Percentiles rank a stretch among this genome's conserved stretches.
Conservation (phyloP, 2,329 filamentous ascomycete genomes). For the Alternaria alternata region DNA sequence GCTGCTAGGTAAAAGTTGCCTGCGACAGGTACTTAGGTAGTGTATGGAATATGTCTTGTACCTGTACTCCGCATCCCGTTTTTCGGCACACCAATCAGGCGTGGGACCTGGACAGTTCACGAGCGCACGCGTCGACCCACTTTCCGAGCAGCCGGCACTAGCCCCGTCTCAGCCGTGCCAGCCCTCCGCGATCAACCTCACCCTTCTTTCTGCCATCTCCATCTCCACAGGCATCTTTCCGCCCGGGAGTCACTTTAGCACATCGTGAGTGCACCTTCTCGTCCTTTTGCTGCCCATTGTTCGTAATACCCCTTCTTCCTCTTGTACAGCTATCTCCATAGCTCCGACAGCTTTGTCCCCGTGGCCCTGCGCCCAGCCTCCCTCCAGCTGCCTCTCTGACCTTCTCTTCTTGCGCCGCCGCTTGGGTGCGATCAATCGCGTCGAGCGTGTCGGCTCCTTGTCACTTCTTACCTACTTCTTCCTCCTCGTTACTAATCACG, state of each 20-base stretch:
- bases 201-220: constrained; percentile 35
- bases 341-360: constrained; percentile 45
- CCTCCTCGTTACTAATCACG: constrained; percentile 38
- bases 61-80: constrained; percentile 17
- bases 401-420: constrained; percentile 44
- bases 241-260: constrained; percentile 40
- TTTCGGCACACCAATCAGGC: constrained; percentile 27
- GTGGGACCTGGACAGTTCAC: constrained; percentile 16
- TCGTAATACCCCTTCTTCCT: constrained; percentile 31
- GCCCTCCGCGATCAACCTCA: constrained; percentile 31
- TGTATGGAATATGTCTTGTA: neutral
- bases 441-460: constrained; percentile 41
- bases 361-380: constrained; percentile 41
- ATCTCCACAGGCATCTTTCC: constrained; percentile 33
- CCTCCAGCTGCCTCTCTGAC: constrained; percentile 39
- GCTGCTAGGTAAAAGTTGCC: neutral
- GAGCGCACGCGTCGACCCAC: constrained; percentile 30
- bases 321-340: constrained; percentile 44
- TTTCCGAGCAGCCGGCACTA: constrained; percentile 31
- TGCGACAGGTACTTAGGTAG: neutral
- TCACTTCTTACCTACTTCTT: constrained; percentile 27
- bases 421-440: constrained; percentile 44
- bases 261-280: constrained; percentile 51
- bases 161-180: constrained; percentile 31
- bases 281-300: constrained; percentile 40